Conservation (phyloP, 352 stramenopile genomes). For the Peronosclerospora sorghi region DNA sequence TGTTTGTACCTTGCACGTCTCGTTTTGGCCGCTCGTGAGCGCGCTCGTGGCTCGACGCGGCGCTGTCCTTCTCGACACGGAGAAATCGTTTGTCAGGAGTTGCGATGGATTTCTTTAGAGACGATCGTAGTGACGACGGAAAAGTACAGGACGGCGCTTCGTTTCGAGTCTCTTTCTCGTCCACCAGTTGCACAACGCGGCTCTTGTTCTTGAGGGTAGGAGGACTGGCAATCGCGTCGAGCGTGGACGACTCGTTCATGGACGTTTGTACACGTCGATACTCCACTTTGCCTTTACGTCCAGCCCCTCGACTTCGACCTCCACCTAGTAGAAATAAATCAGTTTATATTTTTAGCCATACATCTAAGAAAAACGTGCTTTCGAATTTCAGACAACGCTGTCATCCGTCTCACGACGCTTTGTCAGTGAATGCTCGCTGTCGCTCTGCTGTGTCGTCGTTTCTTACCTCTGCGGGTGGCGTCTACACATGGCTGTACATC, state of each 20-base stretch:
- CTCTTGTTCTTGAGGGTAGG: background rate
- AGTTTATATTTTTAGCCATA: background rate
- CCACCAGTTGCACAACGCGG: slow-evolving; percentile 18
- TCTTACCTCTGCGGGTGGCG: slow-evolving; percentile 17
- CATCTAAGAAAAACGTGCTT: background rate
- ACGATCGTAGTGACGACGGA: slow-evolving; percentile 48
- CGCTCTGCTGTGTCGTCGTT: background rate
- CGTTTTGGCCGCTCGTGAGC: slow-evolving; percentile 6
- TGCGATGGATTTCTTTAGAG: slow-evolving; percentile 24
- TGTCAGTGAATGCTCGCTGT: too few species aligned
- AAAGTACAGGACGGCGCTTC: slow-evolving; percentile 15
- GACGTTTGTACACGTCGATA: slow-evolving; percentile 37
- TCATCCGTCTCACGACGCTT: too few species aligned
- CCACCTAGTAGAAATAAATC: slow-evolving; percentile 17
- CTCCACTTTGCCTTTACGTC: slow-evolving; percentile 18
- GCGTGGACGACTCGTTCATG: background rate
- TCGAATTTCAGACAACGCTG: too few species aligned
- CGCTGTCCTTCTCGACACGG: slow-evolving; percentile 6
- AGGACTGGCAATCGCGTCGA: background rate
- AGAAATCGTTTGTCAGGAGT: slow-evolving; percentile 9
- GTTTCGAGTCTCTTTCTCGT: slow-evolving; percentile 1
- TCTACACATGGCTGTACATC: slow-evolving; percentile 17
- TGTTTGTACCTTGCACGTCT: slow-evolving; percentile 18
- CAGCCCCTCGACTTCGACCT: slow-evolving; percentile 14
- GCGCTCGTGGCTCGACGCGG: background rate